These are phyloP conservation scores for Gillenia trifoliata DNA, from an alignment of 306 rosid genomes.

Conservation along the genomic window DNA sequence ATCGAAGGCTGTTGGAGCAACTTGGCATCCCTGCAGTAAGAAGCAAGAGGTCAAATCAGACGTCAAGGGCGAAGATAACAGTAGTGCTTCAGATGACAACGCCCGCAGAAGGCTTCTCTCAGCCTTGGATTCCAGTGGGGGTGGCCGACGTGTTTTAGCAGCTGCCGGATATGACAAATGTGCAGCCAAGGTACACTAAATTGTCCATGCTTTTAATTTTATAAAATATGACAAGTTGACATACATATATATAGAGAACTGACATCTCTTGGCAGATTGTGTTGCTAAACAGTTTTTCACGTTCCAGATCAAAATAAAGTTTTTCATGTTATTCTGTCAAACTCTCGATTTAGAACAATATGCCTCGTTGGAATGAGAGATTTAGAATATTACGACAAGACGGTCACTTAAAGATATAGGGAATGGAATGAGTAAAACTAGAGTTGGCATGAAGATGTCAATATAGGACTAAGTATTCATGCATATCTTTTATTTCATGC, in stretches of 20 bases:
- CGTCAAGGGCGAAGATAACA: background rate
- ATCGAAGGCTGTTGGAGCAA: conserved; percentile 37
- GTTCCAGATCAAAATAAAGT: background rate
- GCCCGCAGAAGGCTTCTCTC: conserved; percentile 33
- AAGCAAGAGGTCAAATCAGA: conserved; percentile 2
- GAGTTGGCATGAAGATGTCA: background rate
- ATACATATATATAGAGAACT: too few relatives aligned
- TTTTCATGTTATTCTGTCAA: background rate
- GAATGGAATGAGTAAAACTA: background rate
- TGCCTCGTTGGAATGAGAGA: background rate
- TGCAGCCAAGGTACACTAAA: conserved; percentile 29
- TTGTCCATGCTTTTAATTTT: background rate
- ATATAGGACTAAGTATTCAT: background rate
- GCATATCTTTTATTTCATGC: background rate
- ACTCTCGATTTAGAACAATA: background rate
- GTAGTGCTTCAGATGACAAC: background rate
- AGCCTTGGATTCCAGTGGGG: background rate
- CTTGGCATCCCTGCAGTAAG: conserved; percentile 75
- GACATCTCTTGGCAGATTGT: background rate
- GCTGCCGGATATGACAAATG: conserved; percentile 36
- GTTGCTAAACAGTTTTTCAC: background rate
- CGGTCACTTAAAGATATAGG: background rate
- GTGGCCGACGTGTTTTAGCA: conserved; percentile 50
- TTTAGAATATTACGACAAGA: background rate
- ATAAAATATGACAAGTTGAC: background rate